These are phyloP conservation scores for Emiliania huxleyi DNA, from an alignment of 78 protist genomes.

Conservation along the genomic window DNA sequence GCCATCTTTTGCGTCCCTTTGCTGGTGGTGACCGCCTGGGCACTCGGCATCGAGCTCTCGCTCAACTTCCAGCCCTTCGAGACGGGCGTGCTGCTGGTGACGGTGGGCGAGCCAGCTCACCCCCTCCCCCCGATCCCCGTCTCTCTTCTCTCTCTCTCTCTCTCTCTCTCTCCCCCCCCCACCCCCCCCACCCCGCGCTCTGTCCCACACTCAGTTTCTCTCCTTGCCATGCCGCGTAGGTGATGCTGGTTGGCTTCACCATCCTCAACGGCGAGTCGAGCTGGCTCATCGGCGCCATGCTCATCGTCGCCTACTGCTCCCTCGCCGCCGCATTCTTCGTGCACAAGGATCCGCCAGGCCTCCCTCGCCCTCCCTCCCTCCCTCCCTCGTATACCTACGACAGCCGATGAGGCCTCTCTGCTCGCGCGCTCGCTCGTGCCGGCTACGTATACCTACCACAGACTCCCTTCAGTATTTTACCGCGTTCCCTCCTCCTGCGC, in stretches of 20 bases:
- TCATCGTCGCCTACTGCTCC: constrained; percentile 39
- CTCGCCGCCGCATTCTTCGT: background rate
- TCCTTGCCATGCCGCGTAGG: too few species aligned
- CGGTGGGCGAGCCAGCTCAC: too few species aligned
- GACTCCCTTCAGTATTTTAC: too few species aligned
- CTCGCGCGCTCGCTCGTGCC: too few species aligned
- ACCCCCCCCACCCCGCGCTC: too few species aligned
- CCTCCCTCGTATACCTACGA: too few species aligned
- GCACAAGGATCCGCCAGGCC: background rate
- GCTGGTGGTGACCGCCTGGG: constrained; percentile 37
- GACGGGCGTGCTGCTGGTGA: constrained; percentile 9
- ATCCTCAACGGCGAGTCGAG: constrained; percentile 30
- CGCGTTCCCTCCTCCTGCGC: too few species aligned
- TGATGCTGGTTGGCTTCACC: background rate
- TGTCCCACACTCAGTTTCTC: too few species aligned
- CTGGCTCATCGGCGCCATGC: constrained; percentile 48
- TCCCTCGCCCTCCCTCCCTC: too few species aligned
- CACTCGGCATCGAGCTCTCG: constrained; percentile 26
- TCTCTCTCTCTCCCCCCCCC: too few species aligned
- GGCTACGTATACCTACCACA: too few species aligned
- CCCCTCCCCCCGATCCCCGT: background rate
- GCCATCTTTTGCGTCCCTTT: constrained; percentile 48
- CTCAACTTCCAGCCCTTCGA: constrained; percentile 45
- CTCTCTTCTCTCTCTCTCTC: background rate
- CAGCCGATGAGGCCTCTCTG: too few species aligned